Conservation (phyloP, 2,329 filamentous ascomycete species). For the Juglanconis juglandina region DNA sequence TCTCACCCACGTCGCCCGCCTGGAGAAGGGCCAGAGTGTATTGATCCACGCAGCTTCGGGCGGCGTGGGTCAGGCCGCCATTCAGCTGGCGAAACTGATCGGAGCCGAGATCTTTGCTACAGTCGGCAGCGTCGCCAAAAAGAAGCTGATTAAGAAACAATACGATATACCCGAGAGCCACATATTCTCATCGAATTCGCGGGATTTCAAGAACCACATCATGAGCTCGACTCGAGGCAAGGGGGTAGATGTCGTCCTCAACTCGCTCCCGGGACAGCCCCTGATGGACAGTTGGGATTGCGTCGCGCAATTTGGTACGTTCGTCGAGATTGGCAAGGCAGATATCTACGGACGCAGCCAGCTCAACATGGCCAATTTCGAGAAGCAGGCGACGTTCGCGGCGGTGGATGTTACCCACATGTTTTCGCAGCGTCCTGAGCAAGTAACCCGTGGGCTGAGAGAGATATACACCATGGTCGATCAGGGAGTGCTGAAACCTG, state of each 20-base stretch:
- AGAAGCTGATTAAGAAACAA: constrained; percentile 28
- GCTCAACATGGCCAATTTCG: constrained; percentile 34
- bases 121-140: constrained; percentile 28
- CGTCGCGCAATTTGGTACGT: constrained; percentile 28
- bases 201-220: neutral
- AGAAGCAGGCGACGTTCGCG: constrained; percentile 17
- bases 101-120: constrained; percentile 42
- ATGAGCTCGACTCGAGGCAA: constrained; percentile 11
- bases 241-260: constrained; percentile 17
- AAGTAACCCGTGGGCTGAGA: constrained; percentile 3
- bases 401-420: constrained; percentile 12
- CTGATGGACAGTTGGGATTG: constrained; percentile 28
- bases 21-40: constrained; percentile 29
- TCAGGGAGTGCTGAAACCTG: constrained; percentile 20
- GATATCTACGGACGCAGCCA: constrained; percentile 28
- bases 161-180: constrained; percentile 33
- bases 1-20: constrained; percentile 29
- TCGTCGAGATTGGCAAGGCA: constrained; percentile 31
- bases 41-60: constrained; percentile 43
- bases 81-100: constrained; percentile 34
- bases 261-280: constrained; percentile 23
- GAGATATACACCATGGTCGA: constrained; percentile 7
- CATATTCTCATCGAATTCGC: constrained; percentile 30
- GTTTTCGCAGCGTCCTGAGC: neutral
- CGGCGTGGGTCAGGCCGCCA: constrained; percentile 39